Conservation (phyloP, 2,329 filamentous ascomycete genomes). For the Cryoendolithus antarcticus region DNA sequence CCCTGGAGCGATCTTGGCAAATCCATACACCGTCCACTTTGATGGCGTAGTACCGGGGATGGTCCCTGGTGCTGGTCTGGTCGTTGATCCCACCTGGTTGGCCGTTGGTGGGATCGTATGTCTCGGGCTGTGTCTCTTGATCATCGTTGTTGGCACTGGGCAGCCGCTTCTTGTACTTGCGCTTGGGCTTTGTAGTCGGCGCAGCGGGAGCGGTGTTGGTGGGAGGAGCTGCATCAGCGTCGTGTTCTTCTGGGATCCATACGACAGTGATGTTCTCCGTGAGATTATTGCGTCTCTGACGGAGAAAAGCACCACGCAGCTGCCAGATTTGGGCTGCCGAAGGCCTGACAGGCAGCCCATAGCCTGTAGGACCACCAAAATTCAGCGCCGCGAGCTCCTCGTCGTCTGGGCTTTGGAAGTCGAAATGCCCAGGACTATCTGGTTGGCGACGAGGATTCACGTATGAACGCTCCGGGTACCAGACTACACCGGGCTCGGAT, state of each 20-base stretch:
- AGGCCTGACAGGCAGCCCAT: slow-evolving; percentile 1
- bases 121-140: neutral
- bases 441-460: slow-evolving; percentile 7
- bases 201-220: neutral
- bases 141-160: neutral
- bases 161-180: neutral
- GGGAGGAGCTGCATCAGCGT: neutral
- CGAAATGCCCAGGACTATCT: slow-evolving; percentile 7
- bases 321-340: slow-evolving; percentile 9
- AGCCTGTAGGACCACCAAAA: slow-evolving; percentile 5
- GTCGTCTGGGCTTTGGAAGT: slow-evolving; percentile 4
- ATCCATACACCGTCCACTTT: neutral
- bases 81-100: slow-evolving; percentile 6
- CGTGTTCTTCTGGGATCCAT: slow-evolving; percentile 5
- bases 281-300: slow-evolving; percentile 2
- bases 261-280: slow-evolving; percentile 7
- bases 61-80: slow-evolving; percentile 5
- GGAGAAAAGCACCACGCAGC: slow-evolving; percentile 4
- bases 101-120: slow-evolving; percentile 9
- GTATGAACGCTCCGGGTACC: neutral
- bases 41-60: slow-evolving; percentile 10
- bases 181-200: neutral
- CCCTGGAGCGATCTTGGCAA: neutral
- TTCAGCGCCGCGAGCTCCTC: slow-evolving; percentile 3
- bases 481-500: slow-evolving; percentile 1